Percentiles rank a stretch among this genome's conserved stretches.
phyloP scores from a whole-genome alignment of 163 green algal species.

The Trebouxia gelatinosa region DNA sequence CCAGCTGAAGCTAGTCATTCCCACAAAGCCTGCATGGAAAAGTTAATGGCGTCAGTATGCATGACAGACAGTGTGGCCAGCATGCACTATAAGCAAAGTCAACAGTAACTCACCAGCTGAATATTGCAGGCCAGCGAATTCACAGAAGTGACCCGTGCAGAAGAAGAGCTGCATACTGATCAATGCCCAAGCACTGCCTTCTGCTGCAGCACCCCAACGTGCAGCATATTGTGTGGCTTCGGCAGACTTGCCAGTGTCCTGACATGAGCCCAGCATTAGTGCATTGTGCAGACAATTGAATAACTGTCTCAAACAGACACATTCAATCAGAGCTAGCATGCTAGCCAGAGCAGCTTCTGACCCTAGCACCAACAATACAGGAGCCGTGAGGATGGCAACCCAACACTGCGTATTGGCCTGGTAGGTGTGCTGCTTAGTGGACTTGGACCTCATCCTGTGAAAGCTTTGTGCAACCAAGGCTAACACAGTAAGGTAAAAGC shows the following conservation, averaged over 20 bases:
- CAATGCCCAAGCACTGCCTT: slow-evolving; percentile 31
- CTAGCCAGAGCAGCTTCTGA: neutral
- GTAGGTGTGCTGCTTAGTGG: no score
- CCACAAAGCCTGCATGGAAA: slow-evolving; percentile 58
- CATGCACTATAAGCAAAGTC: no score
- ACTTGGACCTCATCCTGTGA: no score
- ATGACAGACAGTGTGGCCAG: no score
- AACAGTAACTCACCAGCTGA: slow-evolving; percentile 47
- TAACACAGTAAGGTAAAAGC: no score
- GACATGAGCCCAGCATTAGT: neutral
- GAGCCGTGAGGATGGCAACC: no score
- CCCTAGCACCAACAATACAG: slow-evolving; percentile 2
- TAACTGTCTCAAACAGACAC: slow-evolving; percentile 4
- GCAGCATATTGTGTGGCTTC: neutral
- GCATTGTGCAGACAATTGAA: neutral
- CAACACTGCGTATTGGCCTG: no score
- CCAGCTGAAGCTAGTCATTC: slow-evolving; percentile 45
- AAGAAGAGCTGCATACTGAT: slow-evolving; percentile 51
- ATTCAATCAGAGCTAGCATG: slow-evolving; percentile 27
- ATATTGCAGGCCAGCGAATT: slow-evolving; percentile 56
- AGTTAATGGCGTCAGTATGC: no score
- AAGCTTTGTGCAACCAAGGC: no score
- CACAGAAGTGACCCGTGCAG: slow-evolving; percentile 51
- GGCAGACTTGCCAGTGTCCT: no score
- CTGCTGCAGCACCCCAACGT: neutral